Conservation (phyloP, 1,139 yeast species). For the Yamadazyma epiphylla region DNA sequence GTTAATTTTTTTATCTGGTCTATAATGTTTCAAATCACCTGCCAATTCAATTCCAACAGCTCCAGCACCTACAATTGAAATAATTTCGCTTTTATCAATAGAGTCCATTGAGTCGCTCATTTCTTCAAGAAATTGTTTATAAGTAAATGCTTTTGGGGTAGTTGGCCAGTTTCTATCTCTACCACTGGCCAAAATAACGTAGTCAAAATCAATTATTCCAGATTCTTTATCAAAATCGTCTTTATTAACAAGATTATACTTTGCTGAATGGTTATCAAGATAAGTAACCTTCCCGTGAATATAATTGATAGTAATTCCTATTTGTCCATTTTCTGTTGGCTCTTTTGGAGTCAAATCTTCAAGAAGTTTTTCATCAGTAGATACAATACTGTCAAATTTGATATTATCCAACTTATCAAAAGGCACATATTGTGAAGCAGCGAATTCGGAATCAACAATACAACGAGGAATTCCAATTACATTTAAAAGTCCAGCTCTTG, state of each 20-base stretch:
- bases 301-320: conserved; percentile 18
- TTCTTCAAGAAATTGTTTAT: conserved; percentile 25
- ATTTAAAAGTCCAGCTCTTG: conserved; percentile 50
- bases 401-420: conserved; percentile 28
- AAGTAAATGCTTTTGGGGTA: conserved; percentile 40
- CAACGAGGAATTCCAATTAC: conserved; percentile 50
- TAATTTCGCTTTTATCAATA: conserved; percentile 18
- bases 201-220: conserved; percentile 41
- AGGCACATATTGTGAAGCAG: conserved; percentile 39
- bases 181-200: conserved; percentile 48
- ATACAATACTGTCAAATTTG: conserved; percentile 23
- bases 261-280: conserved; percentile 24
- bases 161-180: conserved; percentile 53
- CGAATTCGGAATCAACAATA: conserved; percentile 44
- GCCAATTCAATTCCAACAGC: conserved; percentile 51
- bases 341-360: conserved; percentile 11
- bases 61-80: conserved; percentile 46
- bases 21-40: conserved; percentile 38
- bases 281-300: conserved; percentile 40
- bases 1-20: conserved; percentile 31
- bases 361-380: conserved; percentile 17
- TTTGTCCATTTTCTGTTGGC: conserved; percentile 12
- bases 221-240: conserved; percentile 6
- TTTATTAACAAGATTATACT: conserved; percentile 15
- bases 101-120: conserved; percentile 27